Base-by-base conservation (phyloP, 208 protist genomes). In the Leishmania arabica region DNA sequence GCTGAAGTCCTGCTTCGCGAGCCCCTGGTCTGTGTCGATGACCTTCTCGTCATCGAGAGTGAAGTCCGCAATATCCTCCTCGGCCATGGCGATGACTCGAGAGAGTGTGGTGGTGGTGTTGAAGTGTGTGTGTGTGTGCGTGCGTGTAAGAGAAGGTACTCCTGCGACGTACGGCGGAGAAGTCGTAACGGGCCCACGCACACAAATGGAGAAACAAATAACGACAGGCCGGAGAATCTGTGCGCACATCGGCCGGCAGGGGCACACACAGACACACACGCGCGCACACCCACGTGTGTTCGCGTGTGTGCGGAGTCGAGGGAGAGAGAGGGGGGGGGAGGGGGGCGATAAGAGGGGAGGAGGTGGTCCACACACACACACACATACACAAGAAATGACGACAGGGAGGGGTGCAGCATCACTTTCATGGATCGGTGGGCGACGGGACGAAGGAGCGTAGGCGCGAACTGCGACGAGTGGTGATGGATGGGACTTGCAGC, bases 1-100 rank as follows among this genome's bases (percentile, higher is more conserved):
- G 71, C 71, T 77, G 70, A 97, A 65, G 85, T 97, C 87, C 87
- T 98, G 95, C 84, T 70, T 84, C 27, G 92, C 84, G n/a, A 98
- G 90, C 42, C 83, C 78, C 56, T 84, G 80, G 78, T 91, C 84
- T 64, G 84, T 86, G 65, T 90, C 86, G 13, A 81, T 72, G 66
- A 92, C 84, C 73, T 84, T 89, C 56, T 90, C 80, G 64, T 90
- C 89, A 58, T 89, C 86, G 42, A 93, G 66, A 54, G 87, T 92
- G 77, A 93, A 92, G 86, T 93, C 90, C 56, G 90, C 92, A 49
- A 93, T 90, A 51, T 94, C 87, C 56, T 91, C 90, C 74, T 95
- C 92, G 34, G 79, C 84, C 92, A 93, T 94, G n/a, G 71, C 40
- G 34, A 66, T 77, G 73, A 54, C 71, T 77, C 53, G 37, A 49